Evolutionary conservation across 179 eudicot species (phyloP).

Genomic region (Spergularia azorica): DNA sequence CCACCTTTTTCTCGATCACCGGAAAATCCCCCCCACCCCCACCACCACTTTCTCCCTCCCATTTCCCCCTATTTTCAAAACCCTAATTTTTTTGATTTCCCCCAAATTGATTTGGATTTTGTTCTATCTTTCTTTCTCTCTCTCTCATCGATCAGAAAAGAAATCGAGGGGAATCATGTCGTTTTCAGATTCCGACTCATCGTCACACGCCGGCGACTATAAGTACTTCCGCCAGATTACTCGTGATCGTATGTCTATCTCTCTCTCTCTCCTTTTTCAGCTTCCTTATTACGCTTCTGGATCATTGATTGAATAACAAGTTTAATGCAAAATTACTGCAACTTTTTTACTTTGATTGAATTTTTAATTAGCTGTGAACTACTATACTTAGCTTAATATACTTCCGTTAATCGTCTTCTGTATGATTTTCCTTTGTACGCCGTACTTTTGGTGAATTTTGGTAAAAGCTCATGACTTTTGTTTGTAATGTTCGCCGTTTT

Average conservation of each 20-base stretch:
- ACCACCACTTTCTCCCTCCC: neutral
- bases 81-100: constrained; percentile 5
- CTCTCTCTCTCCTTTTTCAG: neutral
- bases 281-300: neutral
- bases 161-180: constrained; percentile 29
- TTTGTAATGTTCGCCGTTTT: neutral
- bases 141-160: neutral
- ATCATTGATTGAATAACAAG: neutral
- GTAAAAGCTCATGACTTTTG: neutral
- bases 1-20: constrained; percentile 16
- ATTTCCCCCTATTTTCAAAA: neutral
- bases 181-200: constrained; percentile 56
- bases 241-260: constrained; percentile 71
- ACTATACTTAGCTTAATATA: neutral
- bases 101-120: neutral
- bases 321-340: neutral
- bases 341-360: neutral
- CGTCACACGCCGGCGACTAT: constrained; percentile 65
- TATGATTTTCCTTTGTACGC: neutral
- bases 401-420: neutral
- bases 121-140: neutral
- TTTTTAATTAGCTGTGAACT: neutral
- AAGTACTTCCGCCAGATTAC: constrained; percentile 71
- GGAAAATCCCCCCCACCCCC: neutral
- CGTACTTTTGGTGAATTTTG: neutral